Percentiles rank a stretch among this genome's conserved stretches.
Conservation (phyloP, 805 yeast genomes). For the Candida dajiaensis region DNA sequence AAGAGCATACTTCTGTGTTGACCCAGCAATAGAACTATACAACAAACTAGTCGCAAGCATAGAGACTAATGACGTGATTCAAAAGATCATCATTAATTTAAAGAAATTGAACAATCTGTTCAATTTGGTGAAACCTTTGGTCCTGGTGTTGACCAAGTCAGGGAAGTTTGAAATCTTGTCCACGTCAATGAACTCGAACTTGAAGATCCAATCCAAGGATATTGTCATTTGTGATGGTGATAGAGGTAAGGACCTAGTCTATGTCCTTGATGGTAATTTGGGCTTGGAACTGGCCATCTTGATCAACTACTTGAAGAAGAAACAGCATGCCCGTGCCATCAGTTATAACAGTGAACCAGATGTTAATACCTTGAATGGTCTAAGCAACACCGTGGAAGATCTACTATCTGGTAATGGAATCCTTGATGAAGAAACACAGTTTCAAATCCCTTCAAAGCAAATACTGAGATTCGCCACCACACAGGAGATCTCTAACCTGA, state of each 20-base stretch:
- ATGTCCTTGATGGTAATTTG: constrained; percentile 62
- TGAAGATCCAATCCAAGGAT: constrained; percentile 52
- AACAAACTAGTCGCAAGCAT: constrained; percentile 27
- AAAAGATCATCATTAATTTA: constrained; percentile 17
- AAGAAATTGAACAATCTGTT: constrained; percentile 24
- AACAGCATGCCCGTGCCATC: constrained; percentile 55
- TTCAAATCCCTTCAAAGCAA: constrained; percentile 74
- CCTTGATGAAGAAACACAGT: constrained; percentile 34
- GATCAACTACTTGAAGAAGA: constrained; percentile 68
- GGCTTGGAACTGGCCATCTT: constrained; percentile 61
- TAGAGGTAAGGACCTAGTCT: constrained; percentile 73
- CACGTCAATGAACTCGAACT: constrained; percentile 58
- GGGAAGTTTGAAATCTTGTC: constrained; percentile 68
- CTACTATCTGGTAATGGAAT: constrained; percentile 20
- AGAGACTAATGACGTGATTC: constrained; percentile 28
- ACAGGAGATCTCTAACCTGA: constrained; percentile 56
- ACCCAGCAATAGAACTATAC: constrained; percentile 33
- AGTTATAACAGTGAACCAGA: constrained; percentile 11
- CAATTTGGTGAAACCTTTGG: constrained; percentile 26
- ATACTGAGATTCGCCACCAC: constrained; percentile 72
- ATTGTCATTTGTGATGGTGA: constrained; percentile 79
- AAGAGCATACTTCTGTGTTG: constrained; percentile 49
- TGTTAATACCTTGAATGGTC: not conserved
- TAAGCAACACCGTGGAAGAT: constrained; percentile 21
- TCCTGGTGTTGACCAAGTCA: constrained; percentile 50